These are phyloP conservation scores for Sphaerostilbella broomeana DNA, from an alignment of 2,329 filamentous ascomycete species.

Conservation along the genomic window DNA sequence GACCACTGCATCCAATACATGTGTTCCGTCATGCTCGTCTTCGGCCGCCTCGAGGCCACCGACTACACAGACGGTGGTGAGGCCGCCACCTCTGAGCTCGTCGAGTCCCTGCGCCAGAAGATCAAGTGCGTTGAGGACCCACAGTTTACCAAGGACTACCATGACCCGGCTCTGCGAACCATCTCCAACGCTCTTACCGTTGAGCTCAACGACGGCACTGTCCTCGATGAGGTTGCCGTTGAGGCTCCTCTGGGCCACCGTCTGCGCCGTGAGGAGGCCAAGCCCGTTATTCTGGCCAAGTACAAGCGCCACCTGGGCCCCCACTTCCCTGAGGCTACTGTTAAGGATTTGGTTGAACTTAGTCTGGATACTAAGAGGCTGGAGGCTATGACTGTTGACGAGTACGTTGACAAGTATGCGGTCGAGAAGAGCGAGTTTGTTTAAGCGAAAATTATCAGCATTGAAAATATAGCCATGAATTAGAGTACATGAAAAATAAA, in stretches of 20 bases:
- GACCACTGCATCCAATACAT: constrained; percentile 99
- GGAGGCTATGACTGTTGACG: constrained; percentile 76
- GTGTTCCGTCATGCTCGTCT: constrained; percentile 92
- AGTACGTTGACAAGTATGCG: constrained; percentile 82
- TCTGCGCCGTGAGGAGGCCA: constrained; percentile 87
- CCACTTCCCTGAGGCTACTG: constrained; percentile 70
- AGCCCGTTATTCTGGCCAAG: constrained; percentile 93
- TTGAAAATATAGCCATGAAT: neutral
- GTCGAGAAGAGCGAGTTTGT: constrained; percentile 56
- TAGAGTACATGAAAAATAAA: neutral
- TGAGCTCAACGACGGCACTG: constrained; percentile 86
- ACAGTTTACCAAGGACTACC: constrained; percentile 91
- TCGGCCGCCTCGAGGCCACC: constrained; percentile 83
- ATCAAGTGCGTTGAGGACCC: constrained; percentile 96
- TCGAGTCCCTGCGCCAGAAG: constrained; percentile 86
- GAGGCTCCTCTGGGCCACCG: constrained; percentile 93
- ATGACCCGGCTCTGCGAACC: constrained; percentile 85
- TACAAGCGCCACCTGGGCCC: constrained; percentile 86
- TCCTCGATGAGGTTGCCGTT: constrained; percentile 83
- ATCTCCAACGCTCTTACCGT: constrained; percentile 97
- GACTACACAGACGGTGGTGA: constrained; percentile 93
- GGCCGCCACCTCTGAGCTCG: constrained; percentile 80
- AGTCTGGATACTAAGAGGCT: constrained; percentile 68
- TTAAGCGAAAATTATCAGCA: constrained; percentile 17
- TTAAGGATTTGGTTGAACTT: constrained; percentile 76